Base-by-base conservation (phyloP, 2,329 filamentous ascomycete genomes). In the Xylariaceae sp. region DNA sequence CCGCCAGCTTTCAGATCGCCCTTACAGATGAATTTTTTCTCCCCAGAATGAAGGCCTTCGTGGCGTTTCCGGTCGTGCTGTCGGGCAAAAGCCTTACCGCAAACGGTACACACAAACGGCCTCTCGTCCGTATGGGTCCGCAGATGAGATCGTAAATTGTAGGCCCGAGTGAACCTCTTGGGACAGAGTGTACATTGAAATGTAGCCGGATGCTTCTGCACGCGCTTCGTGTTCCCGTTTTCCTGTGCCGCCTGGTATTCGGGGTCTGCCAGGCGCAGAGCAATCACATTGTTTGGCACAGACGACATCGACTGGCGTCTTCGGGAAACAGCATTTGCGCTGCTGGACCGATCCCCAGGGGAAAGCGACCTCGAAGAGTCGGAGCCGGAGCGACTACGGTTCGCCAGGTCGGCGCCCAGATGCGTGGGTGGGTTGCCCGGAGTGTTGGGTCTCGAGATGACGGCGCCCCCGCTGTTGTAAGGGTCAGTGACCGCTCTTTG, bases 11-110 rank as follows among this genome's bases (percentile, higher is more conserved):
- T 89, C 31, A 98, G 76, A 38, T 89, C 84, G 33, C 92, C 92
- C 47, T 87, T 88, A 63, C 92, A 98, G 6, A 96, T 85, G 56
- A 96, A 98, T 55, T 94, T 96, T 75, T 96, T 98, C 64, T 98
- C 92, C 26, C 92, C 92, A 0, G 86, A 93, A 54, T 98, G 92
- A 26, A 98, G 67, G 24, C 90, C 89, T 63, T 98, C 92, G 59
- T 98, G 92, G 24, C 92, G 82, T 62, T 98, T 98, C 29, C 92
- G 82, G 57, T 98, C 92, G 55, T 98, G 92, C 55, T 98, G 92
- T 17, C 92, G 82, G 5, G 92, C 92, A 62, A 98, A 98, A 0
- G 92, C 92, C 60, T 98, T 98, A 33, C 87, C 86, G 49, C 92
- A 98, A 7, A 96, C 87, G 0, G 86, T 95, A 55, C 92, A 98